phyloP scores from a whole-genome alignment of 1,284 basidiomycete genomes.

The Lentinula novae-zelandiae region DNA sequence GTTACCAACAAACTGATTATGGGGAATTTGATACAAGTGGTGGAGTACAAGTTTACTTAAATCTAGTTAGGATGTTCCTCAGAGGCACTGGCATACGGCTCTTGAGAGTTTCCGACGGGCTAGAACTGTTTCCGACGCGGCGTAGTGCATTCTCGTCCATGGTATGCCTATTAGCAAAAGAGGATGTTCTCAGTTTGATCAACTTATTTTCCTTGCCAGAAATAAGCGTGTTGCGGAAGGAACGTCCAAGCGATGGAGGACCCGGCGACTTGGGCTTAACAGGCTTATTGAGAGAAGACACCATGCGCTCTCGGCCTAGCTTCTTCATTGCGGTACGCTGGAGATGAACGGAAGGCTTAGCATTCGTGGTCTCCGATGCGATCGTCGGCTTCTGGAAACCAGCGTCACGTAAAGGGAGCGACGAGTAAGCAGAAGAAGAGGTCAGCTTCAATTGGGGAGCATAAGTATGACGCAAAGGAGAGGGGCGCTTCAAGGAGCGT shows the following conservation, averaged over 20 bases:
- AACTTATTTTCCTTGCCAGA: conserved; percentile 17
- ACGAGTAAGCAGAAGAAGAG: conserved; percentile 11
- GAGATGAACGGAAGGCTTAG: neutral
- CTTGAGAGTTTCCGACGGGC: conserved; percentile 23
- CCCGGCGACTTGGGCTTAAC: neutral
- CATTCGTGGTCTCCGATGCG: neutral
- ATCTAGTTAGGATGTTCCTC: conserved; percentile 42
- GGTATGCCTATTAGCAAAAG: conserved; percentile 15
- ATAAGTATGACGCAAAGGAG: conserved; percentile 18
- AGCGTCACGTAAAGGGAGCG: conserved; percentile 6
- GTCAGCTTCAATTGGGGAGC: conserved; percentile 15
- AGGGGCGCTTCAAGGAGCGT: conserved; percentile 14
- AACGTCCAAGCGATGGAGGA: neutral
- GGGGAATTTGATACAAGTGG: neutral
- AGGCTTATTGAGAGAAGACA: too few relatives aligned
- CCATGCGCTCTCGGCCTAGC: neutral
- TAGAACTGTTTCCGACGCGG: conserved; percentile 19
- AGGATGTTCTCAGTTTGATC: conserved; percentile 13
- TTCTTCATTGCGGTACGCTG: neutral
- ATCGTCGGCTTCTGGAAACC: conserved; percentile 4
- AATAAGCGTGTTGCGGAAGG: conserved; percentile 1
- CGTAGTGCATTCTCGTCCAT: conserved; percentile 22
- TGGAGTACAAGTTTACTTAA: conserved; percentile 29
- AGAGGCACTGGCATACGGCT: conserved; percentile 43
- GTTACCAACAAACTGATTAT: too few relatives aligned